Base-by-base conservation (phyloP, 2,329 filamentous ascomycete species). In the Aureobasidium uvarum region DNA sequence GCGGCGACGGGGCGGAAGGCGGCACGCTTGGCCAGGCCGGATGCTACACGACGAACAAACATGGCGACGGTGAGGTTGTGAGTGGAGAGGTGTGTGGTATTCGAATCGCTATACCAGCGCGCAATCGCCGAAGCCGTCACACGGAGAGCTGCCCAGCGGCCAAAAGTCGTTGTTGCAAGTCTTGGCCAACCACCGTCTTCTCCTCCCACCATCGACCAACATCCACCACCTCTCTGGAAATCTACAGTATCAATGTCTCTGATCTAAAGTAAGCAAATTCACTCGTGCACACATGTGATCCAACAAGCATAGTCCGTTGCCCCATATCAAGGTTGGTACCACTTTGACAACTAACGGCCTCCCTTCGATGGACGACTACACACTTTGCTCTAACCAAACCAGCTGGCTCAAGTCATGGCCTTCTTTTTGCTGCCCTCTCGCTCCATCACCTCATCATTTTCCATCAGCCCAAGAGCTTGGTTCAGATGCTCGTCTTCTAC, bases 41-140 rank as follows among this genome's bases (percentile, higher is more conserved):
- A 74, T 67, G 78, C 80, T 68, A 80, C 81, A 74, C 81, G 80
- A 71, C 81, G 80, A 74, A 83, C 77, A 72, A 83, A 78, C 77
- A 80, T 80, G 71, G 72, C 72, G 73, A 67, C 68, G 66, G 72
- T 52, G 63, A 50, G 50, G 43, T 48, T 23, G 54, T 51, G 39
- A 20, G 41, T 58, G 63, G 51, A 55, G 51, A 16, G 36, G 33
- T 20, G 13, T 41, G 36, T 5, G 39, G 43, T 25, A 11, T 16
- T 16, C 51, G 23, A 23, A 8, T 38, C 36, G 20, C 7, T 55
- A 41, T 55, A 55, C 52, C 52, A 55, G 33, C 31, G 52, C 52
- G 18, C 52, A 55, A 28, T 55, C 52, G 52, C 48, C 20, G 52
- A 18, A 23, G 16, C 50, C 33, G 52, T 25, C 20, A 39, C 52